Evolutionary conservation across 2,329 filamentous ascomycete genomes (phyloP), one percentile per base, ranked within the genome.

Genomic region (Clarireedia monteithiana): DNA sequence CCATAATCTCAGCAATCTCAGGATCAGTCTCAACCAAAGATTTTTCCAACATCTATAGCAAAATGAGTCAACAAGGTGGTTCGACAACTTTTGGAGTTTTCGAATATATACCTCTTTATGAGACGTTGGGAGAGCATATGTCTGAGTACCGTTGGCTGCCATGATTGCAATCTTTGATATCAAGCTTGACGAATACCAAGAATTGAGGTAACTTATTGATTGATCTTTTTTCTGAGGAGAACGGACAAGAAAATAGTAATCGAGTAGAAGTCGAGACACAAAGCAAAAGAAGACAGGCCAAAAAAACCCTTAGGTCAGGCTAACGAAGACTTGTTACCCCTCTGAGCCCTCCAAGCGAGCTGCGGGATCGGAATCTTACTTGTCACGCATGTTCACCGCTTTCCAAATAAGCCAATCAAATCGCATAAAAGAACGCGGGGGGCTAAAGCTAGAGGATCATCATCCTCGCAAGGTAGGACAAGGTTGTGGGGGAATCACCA

Each of bases 1-100:
- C 89, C 91, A 99, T 97, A 76, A 99, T 96, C 77, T 88, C 80
- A 64, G 91, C 91, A 69, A 99, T 89, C 82, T 97, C 91, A 57
- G 90, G 87, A 74, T 99, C 94, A 56, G 87, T 86, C 67, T 96
- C 89, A 68, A 92, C 77, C 68, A 99, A 84, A 73, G 89, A 88
- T 80, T 89, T 94, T 83, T 97, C 89, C 79, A 99, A 89, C 83
- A 97, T 85, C 91, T 96, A 67, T 67, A 63, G 50, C 34, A 39
- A 5, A 42, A 15, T 46, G 55, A 71, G 68, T 57, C 44, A 57
- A 50, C 53, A n/a, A 44, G 24, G 7, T 10, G 15, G 3, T 7
- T 24, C 7, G 34, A 34, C n/a, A 42, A 30, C 20, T 40, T 48
- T 48, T 10, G 24, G 17, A 36, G 15, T 6, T 26, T 47, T 17